Base-by-base conservation (phyloP, 257 asterid genomes). In the Nicotiana otophora region DNA sequence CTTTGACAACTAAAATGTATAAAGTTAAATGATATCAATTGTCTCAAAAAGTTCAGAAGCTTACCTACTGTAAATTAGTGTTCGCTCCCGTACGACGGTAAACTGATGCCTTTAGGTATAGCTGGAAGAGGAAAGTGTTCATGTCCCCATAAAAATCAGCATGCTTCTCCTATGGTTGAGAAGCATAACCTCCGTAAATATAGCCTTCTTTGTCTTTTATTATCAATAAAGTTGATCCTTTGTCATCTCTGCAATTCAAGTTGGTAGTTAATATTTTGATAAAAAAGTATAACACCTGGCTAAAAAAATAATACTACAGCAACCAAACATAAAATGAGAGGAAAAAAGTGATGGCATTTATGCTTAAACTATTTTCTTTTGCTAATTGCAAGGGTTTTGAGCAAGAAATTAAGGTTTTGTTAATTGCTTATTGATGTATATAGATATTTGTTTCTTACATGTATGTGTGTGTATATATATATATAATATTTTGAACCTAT, bases 111-210 rank as follows among this genome's bases (percentile, higher is more conserved):
- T 84, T 89, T 3, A 98, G 98, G 88, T 86, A 87, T 14, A 94
- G 89, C 86, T 94, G 99, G 85, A 96, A 96, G 34, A 94, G 89
- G 75, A 94, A 96, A 69, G 92, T 91, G 83, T 88, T 94, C 94
- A 96, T 83, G 84, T 96, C 97, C 60, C 98, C 98, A 76, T 92
- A 82, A 93, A 98, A 28, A 1, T 28, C 30, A 28, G 30, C 30
- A 28, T 28, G 30, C 30, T 28, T 28, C 30, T 28, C 30, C 99
- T 98, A 94, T 48, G 99, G 92, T 84, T 93, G 98, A 86, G 99
- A 96, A 82, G 98, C 98, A 85, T 91, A 93, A 83, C 99, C 99
- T 81, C 98, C 99, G 77, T 93, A 94, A 31, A 93, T 83, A 86
- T 26, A 86, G 62, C 97, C 98, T 85, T 96, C 97, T 86, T 79